Base-by-base conservation (phyloP, 2,329 filamentous ascomycete species). In the Orbilia ellipsospora region DNA sequence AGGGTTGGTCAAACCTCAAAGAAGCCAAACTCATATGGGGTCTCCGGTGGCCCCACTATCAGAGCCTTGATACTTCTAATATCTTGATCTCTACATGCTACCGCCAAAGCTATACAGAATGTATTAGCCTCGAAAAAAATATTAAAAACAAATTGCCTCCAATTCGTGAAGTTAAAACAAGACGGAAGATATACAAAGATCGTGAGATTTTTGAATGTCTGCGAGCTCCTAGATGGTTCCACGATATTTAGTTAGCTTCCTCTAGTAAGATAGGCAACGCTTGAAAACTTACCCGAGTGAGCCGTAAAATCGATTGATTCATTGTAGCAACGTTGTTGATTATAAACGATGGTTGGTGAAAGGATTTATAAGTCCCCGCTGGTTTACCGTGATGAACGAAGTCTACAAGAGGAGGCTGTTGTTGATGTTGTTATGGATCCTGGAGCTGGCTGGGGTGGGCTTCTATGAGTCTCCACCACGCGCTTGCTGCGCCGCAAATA, bases 1-100 rank as follows among this genome's bases (percentile, higher is more conserved):
- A 45, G 50, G 16, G 36, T 13, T 23, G 31, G 55, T 65, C 85
- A 73, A 82, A 95, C 93, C 87, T 98, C 93, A 81, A 96, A 98
- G 84, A 97, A 97, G 2, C 95, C 95, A 81, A 96, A 97, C 82
- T 97, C 94, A 82, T 99, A 99, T 0, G 94, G 94, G 0, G 94
- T 96, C 79, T 95, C 94, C 78, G 94, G 93, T 23, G 95, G 94
- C 0, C 95, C 95, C 78, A 98, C 89, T 80, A 98, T 94, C 77
- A 98, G 83, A 57, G 94, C 93, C 81, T 89, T 91, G 59, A 98
- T 90, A 81, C 92, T 91, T 66, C 94, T 91, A 75, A 98, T 92
- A 82, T 99, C 93, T 79, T 89, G 87, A 83, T 98, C 95, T 61
- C 91, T 87, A 81, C 92, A 96, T 68, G 92, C 91, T 57, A 97